These are phyloP conservation scores for Morella rubra DNA, from an alignment of 306 rosid species.

Conservation along the genomic window DNA sequence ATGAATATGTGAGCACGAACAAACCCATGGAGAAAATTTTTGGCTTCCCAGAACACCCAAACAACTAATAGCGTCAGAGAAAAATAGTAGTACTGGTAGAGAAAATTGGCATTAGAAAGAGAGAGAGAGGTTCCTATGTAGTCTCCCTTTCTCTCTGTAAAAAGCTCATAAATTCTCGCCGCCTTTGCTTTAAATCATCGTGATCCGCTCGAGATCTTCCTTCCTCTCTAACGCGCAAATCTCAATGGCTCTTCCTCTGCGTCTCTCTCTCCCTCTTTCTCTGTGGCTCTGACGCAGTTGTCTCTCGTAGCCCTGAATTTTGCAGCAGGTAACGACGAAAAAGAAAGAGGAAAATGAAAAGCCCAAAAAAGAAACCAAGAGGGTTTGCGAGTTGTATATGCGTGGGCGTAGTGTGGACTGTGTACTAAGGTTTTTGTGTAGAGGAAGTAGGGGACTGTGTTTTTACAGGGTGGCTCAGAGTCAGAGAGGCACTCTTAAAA, in stretches of 20 bases:
- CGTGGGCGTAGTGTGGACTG: conserved; percentile 8
- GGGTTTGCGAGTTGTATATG: not conserved
- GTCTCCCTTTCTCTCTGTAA: conserved; percentile 1
- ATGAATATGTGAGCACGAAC: not conserved
- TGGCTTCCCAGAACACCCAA: not conserved
- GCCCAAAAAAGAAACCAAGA: not conserved
- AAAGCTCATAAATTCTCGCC: conserved; percentile 58
- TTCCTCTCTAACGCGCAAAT: conserved; percentile 48
- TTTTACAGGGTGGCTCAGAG: conserved; percentile 49
- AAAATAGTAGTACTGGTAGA: not conserved
- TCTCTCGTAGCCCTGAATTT: conserved; percentile 25
- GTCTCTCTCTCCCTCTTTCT: not conserved
- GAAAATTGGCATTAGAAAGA: not conserved
- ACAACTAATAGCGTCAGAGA: conserved; percentile 24
- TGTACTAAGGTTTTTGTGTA: conserved; percentile 25
- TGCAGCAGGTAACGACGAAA: conserved; percentile 20
- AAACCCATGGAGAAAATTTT: not conserved
- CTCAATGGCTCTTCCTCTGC: conserved; percentile 38
- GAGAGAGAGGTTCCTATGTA: not conserved
- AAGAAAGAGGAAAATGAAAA: too few relatives aligned
- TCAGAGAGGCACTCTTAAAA: conserved; percentile 9
- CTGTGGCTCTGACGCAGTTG: conserved; percentile 47
- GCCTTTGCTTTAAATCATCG: conserved; percentile 62
- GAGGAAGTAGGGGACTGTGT: conserved; percentile 59
- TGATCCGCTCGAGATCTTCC: conserved; percentile 59